These are phyloP conservation scores for Solanum gracilifrons DNA, from an alignment of 257 asterid genomes.

Conservation along the genomic window DNA sequence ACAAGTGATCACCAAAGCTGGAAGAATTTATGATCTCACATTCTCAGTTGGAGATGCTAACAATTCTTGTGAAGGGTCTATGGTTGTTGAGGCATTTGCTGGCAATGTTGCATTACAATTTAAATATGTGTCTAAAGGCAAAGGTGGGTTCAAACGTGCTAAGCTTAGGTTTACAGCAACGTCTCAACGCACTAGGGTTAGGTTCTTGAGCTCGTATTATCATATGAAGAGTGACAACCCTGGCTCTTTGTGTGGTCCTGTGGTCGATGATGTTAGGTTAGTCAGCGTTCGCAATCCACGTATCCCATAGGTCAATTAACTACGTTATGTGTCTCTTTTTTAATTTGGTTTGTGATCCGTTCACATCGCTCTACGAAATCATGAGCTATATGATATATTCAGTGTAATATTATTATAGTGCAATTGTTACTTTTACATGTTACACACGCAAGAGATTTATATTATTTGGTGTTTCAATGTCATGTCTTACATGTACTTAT, in stretches of 20 bases:
- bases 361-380: neutral
- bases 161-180: constrained; percentile 2
- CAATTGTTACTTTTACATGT: neutral
- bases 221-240: constrained; percentile 16
- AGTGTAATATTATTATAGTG: neutral
- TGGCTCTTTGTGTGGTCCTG: constrained; percentile 20
- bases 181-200: neutral
- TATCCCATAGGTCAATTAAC: neutral
- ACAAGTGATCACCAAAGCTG: constrained; percentile 1
- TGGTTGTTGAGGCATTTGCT: constrained; percentile 11
- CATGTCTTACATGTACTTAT: neutral
- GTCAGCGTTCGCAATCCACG: neutral
- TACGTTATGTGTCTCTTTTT: neutral
- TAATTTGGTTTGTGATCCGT: neutral
- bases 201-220: constrained; percentile 19
- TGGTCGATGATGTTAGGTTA: constrained; percentile 11
- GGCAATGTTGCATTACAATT: constrained; percentile 1
- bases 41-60: constrained; percentile 20
- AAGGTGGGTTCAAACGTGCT: constrained; percentile 7
- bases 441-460: neutral
- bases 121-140: constrained; percentile 6
- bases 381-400: neutral
- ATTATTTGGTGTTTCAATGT: neutral
- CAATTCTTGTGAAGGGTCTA: constrained; percentile 16
- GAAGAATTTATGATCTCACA: constrained; percentile 4